These are phyloP conservation scores for Leccinum longicurvipes DNA, from an alignment of 768 basidiomycete genomes.

Conservation along the genomic window DNA sequence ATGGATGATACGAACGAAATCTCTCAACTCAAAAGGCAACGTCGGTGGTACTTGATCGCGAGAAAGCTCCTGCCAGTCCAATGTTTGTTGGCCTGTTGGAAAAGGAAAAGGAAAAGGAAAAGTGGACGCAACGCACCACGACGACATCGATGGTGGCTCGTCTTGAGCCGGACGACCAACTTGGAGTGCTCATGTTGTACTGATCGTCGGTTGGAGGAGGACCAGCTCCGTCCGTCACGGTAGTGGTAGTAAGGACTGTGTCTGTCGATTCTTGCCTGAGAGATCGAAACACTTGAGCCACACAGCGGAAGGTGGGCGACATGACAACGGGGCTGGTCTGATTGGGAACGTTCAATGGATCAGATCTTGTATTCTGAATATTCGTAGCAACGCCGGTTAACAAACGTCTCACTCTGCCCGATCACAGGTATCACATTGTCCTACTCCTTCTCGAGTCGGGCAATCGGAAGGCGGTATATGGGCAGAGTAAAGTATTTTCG, in stretches of 20 bases:
- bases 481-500: slow-evolving; percentile 76
- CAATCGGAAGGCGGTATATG: slow-evolving; percentile 67
- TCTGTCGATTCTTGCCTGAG: background rate
- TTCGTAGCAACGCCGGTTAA: background rate
- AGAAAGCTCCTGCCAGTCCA: slow-evolving; percentile 34
- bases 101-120: background rate
- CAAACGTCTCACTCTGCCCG: background rate
- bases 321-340: slow-evolving; percentile 13
- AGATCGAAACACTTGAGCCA: background rate
- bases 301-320: slow-evolving; percentile 5
- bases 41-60: slow-evolving; percentile 27
- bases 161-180: slow-evolving; percentile 9
- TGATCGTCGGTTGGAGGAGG: slow-evolving; percentile 5
- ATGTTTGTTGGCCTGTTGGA: background rate
- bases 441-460: slow-evolving; percentile 25
- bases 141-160: slow-evolving; percentile 20
- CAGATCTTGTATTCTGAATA: background rate
- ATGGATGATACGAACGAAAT: slow-evolving; percentile 29
- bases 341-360: slow-evolving; percentile 5
- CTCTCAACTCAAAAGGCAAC: slow-evolving; percentile 38
- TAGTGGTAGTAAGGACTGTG: background rate
- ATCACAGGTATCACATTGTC: background rate
- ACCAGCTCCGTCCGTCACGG: slow-evolving; percentile 24
- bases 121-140: slow-evolving; percentile 18
- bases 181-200: slow-evolving; percentile 15